phyloP scores from a whole-genome alignment of 495 filamentous ascomycete species.

The Penicillium angulare region DNA sequence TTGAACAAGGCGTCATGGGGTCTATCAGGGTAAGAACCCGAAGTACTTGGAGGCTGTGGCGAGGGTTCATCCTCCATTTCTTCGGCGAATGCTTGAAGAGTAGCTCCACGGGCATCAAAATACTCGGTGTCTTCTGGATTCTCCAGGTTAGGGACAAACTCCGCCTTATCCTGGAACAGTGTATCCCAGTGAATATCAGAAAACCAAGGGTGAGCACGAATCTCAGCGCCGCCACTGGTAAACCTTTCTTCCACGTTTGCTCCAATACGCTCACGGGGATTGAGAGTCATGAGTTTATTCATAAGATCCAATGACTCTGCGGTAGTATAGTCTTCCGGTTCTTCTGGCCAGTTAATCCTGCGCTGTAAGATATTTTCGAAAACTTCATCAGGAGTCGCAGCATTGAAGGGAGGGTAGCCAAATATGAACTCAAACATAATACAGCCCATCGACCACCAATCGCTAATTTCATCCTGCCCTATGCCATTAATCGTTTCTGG shows the following conservation, averaged over 20 bases:
- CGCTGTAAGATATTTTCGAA: slow-evolving; percentile 94
- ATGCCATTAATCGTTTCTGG: slow-evolving; percentile 95
- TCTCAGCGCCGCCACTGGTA: slow-evolving; percentile 81
- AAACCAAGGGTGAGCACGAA: slow-evolving; percentile 88
- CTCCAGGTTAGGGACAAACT: slow-evolving; percentile 89
- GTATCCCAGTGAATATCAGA: slow-evolving; percentile 84
- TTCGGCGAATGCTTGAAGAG: slow-evolving; percentile 82
- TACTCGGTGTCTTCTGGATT: slow-evolving; percentile 98
- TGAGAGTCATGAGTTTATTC: slow-evolving; percentile 79
- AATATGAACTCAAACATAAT: slow-evolving; percentile 97
- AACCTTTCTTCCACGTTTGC: slow-evolving; percentile 78
- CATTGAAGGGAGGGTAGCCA: slow-evolving; percentile 92
- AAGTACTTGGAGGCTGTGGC: slow-evolving; percentile 53
- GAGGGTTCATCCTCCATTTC: slow-evolving; percentile 89
- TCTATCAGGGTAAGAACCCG: slow-evolving; percentile 64
- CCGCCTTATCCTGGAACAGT: slow-evolving; percentile 84
- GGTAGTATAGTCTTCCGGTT: slow-evolving; percentile 69
- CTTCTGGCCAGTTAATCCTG: slow-evolving; percentile 83
- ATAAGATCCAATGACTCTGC: slow-evolving; percentile 89
- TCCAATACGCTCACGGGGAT: slow-evolving; percentile 78
- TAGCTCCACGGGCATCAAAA: slow-evolving; percentile 90
- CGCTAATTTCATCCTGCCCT: slow-evolving; percentile 95
- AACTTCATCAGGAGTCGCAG: slow-evolving; percentile 83
- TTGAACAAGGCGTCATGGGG: slow-evolving; percentile 94
- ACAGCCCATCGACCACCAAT: slow-evolving; percentile 99